Base-by-base conservation (phyloP, 768 basidiomycete genomes). In the Jaapia argillacea region DNA sequence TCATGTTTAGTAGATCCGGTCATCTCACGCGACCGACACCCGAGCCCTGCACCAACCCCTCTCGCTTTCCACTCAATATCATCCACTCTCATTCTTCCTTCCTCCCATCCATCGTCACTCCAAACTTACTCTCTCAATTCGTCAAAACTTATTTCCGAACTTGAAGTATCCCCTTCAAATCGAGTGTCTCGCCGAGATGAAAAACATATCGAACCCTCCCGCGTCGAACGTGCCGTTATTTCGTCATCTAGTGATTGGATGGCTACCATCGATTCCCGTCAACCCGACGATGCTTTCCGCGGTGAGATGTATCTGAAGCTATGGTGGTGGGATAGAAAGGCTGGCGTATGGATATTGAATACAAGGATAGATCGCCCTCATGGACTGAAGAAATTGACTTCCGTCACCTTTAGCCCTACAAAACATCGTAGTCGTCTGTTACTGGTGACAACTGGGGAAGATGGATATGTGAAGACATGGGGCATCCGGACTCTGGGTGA, bases 151-250 rank as follows among this genome's bases (percentile, higher is more conserved):
- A 55, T 89, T 2, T 81, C 81, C 37, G 94, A 99, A 60, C 70
- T 98, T 16, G 96, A 98, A 61, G 77, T 99, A 5, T 81, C 88
- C 1, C 90, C 94, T 18, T 91, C 91, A 22, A 98, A 98, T 65
- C 78, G 89, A 46, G 76, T 97, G 16, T 85, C 91, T 12, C 69
- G 83, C 51, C 69, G 78, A 51, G 88, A 89, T 36, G 85, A 91
- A 45, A 84, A 79, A 54, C 67, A 72, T 5, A 58, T 92, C 33
- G 81, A 86, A 48, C 80, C 85, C 6, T 74, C 84, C 2, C 71
- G 81, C 12, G 86, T 98, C 2, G 83, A 88, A 40, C 69, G 68
- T 6, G 75, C 73, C 4, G 75, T 71, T 4, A 67, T 93, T 45
- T 84, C 85, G 4, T 58, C 72, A 1, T 68, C 65, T n/a, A 83